These are phyloP conservation scores for Crassisporium funariophilum DNA, from an alignment of 768 basidiomycete species.

Conservation along the genomic window DNA sequence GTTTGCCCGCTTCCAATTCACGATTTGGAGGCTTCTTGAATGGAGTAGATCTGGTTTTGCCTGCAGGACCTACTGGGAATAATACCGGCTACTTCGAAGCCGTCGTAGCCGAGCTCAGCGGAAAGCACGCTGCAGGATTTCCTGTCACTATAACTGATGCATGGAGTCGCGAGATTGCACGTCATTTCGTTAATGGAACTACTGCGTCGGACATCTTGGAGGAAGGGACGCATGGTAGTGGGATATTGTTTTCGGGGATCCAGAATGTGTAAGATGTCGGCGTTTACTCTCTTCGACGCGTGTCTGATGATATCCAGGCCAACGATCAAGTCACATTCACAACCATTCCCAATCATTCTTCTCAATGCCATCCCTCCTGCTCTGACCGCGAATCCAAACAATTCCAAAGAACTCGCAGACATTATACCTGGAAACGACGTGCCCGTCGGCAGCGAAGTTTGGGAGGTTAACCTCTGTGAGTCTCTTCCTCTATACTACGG, in stretches of 20 bases:
- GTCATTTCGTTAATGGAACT: slow-evolving; percentile 12
- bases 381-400: slow-evolving; percentile 6
- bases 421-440: slow-evolving; percentile 11
- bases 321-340: slow-evolving; percentile 8
- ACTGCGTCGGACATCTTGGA: slow-evolving; percentile 1
- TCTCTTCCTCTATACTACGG: too few species aligned
- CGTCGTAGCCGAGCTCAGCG: slow-evolving; percentile 2
- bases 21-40: slow-evolving; percentile 9
- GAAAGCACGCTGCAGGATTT: slow-evolving; percentile 6
- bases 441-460: slow-evolving; percentile 10
- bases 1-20: background rate
- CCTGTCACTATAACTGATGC: slow-evolving; percentile 13
- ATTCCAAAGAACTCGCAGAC: background rate
- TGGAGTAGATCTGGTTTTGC: background rate
- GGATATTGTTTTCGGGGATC: slow-evolving; percentile 9
- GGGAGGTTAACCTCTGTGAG: slow-evolving; percentile 11
- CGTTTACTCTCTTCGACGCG: background rate
- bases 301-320: background rate
- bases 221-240: slow-evolving; percentile 6
- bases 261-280: slow-evolving; percentile 1
- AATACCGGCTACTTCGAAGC: slow-evolving; percentile 5
- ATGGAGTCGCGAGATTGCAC: slow-evolving; percentile 6
- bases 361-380: slow-evolving; percentile 9
- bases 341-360: slow-evolving; percentile 12
- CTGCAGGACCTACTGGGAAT: background rate